Evolutionary conservation across 805 yeast genomes (phyloP).

Genomic region (Starmerella gropengiesseri): DNA sequence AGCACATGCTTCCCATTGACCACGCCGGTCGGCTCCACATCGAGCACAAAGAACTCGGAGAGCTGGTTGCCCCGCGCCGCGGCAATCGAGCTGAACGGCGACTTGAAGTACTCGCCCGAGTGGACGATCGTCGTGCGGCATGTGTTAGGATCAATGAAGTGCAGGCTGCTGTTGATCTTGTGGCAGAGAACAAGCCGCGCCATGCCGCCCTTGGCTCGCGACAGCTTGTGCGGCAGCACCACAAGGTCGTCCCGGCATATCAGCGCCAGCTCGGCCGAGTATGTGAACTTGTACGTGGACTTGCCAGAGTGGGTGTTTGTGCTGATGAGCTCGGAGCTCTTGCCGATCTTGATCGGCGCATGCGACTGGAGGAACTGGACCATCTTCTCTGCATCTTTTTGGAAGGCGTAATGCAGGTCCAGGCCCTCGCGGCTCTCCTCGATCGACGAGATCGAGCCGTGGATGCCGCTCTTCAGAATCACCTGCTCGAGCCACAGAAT

Average conservation of each 20-base stretch:
- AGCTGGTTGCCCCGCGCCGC: slow-evolving; percentile 59
- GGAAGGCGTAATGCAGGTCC: slow-evolving; percentile 81
- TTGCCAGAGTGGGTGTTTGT: slow-evolving; percentile 87
- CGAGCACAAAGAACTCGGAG: slow-evolving; percentile 79
- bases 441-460: slow-evolving; percentile 84
- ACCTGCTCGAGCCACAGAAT: slow-evolving; percentile 91
- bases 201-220: slow-evolving; percentile 72
- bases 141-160: slow-evolving; percentile 76
- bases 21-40: slow-evolving; percentile 83
- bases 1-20: slow-evolving; percentile 65
- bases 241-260: slow-evolving; percentile 95
- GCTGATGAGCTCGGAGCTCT: slow-evolving; percentile 83
- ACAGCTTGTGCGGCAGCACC: slow-evolving; percentile 77
- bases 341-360: slow-evolving; percentile 71
- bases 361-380: slow-evolving; percentile 77
- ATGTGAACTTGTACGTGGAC: slow-evolving; percentile 80
- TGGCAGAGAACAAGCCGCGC: slow-evolving; percentile 75
- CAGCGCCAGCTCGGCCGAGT: slow-evolving; percentile 88
- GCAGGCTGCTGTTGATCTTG: slow-evolving; percentile 69
- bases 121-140: slow-evolving; percentile 66
- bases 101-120: slow-evolving; percentile 67
- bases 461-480: slow-evolving; percentile 85
- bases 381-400: slow-evolving; percentile 89
- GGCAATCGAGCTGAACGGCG: slow-evolving; percentile 42
- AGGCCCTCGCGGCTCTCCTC: slow-evolving; percentile 89